Percentiles rank a stretch among this genome's conserved stretches.
Evolutionary conservation across 2,329 filamentous ascomycete genomes (phyloP).

Genomic region (Ustulina deusta): DNA sequence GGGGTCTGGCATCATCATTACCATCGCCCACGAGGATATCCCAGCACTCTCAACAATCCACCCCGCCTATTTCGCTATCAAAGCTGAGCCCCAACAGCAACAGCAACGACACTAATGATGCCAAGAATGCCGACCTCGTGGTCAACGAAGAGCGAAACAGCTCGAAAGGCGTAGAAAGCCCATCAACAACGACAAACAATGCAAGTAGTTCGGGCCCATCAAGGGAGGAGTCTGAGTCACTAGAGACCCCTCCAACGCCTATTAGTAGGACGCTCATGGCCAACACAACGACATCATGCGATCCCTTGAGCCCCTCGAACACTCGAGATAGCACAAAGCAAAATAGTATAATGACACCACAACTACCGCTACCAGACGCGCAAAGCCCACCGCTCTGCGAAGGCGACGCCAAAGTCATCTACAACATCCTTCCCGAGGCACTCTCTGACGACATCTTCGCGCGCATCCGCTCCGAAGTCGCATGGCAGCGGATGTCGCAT

Average conservation of each 20-base stretch:
- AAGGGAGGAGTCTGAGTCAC: constrained; percentile 29
- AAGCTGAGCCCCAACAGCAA: constrained; percentile 2
- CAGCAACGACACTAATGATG: neutral
- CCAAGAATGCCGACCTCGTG: constrained; percentile 17
- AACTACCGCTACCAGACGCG: constrained; percentile 32
- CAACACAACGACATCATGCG: neutral
- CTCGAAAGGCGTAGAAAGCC: constrained; percentile 38
- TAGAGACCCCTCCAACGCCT: constrained; percentile 17
- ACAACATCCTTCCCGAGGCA: constrained; percentile 72
- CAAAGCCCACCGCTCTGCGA: constrained; percentile 73
- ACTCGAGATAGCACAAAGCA: constrained; percentile 13
- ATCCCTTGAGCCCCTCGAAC: neutral
- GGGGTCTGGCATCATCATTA: constrained; percentile 16
- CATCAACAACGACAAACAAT: constrained; percentile 34
- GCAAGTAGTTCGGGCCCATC: constrained; percentile 28
- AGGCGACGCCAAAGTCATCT: constrained; percentile 81
- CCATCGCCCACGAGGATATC: constrained; percentile 1
- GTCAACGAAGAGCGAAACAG: constrained; percentile 33
- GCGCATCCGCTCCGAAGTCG: constrained; percentile 77
- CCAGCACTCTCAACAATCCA: constrained; percentile 5
- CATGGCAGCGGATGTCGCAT: constrained; percentile 93
- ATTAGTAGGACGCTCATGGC: constrained; percentile 33
- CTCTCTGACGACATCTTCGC: constrained; percentile 74
- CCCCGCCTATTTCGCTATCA: constrained; percentile 19
- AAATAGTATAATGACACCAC: constrained; percentile 35